A percentile compares a stretch with the other conserved stretches of the same genome.
phyloP scores from a whole-genome alignment of 306 rosid genomes.

The Lablab purpureus region DNA sequence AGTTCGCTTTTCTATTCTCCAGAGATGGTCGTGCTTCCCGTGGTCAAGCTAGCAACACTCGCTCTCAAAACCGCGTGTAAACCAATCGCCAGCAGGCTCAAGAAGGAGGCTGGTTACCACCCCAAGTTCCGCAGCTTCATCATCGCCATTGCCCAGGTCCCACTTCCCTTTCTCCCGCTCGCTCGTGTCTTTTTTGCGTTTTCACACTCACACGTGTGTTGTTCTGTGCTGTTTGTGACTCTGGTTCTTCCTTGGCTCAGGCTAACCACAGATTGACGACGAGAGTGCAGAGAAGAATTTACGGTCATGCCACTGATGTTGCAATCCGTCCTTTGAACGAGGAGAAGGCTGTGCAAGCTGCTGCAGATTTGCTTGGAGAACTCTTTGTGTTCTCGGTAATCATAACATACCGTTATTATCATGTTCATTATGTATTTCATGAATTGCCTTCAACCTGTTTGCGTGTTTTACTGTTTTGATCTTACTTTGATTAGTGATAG shows the following conservation, averaged over 20 bases:
- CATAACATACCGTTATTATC: background rate
- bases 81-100: constrained; percentile 59
- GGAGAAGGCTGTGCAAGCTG: constrained; percentile 86
- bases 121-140: constrained; percentile 55
- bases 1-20: background rate
- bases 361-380: constrained; percentile 85
- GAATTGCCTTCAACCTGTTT: constrained; percentile 45
- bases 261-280: constrained; percentile 77
- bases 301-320: constrained; percentile 70
- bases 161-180: background rate
- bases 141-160: constrained; percentile 54
- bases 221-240: background rate
- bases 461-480: constrained; percentile 27
- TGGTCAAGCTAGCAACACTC: constrained; percentile 54
- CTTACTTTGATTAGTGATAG: too few species aligned
- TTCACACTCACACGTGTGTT: background rate
- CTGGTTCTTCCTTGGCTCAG: constrained; percentile 52
- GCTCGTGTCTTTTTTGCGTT: background rate
- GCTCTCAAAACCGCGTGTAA: constrained; percentile 52
- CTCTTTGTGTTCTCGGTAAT: constrained; percentile 76
- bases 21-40: constrained; percentile 56
- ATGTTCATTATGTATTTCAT: background rate
- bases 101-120: constrained; percentile 55
- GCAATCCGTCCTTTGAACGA: constrained; percentile 80
- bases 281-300: constrained; percentile 73